phyloP scores from a whole-genome alignment of 73 alveolate species.

The Tetrahymena borealis region DNA sequence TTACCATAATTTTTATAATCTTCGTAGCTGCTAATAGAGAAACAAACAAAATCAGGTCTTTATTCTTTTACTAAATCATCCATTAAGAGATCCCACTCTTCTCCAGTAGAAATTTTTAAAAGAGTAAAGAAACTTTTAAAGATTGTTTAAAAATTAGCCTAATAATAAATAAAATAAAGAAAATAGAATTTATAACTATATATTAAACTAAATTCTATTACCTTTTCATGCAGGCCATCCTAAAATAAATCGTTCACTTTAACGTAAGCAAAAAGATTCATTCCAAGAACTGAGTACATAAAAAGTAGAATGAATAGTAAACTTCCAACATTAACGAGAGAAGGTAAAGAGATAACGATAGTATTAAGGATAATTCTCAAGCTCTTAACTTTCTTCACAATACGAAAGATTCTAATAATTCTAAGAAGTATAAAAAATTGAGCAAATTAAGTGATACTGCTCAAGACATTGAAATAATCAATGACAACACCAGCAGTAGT shows the following conservation, averaged over 20 bases:
- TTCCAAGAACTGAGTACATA: constrained; percentile 31
- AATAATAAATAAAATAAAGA: background rate
- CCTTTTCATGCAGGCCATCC: too few species aligned
- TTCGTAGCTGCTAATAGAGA: background rate
- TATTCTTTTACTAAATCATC: background rate
- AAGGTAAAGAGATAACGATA: constrained; percentile 39
- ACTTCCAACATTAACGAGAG: constrained; percentile 45
- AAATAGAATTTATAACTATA: too few species aligned
- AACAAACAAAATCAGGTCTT: constrained; percentile 8
- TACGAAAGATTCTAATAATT: constrained; percentile 43
- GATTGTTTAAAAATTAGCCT: background rate
- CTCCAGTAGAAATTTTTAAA: constrained; percentile 16
- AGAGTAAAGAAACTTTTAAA: background rate
- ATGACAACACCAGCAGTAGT: constrained; percentile 49
- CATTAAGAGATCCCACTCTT: constrained; percentile 11
- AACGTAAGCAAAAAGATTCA: constrained; percentile 2
- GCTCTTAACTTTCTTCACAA: constrained; percentile 33
- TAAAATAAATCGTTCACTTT: background rate
- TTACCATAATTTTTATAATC: constrained; percentile 8
- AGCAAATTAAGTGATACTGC: background rate
- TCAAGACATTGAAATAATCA: background rate
- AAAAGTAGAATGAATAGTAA: constrained; percentile 38
- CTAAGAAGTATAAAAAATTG: too few species aligned
- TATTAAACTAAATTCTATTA: too few species aligned
- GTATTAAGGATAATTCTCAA: constrained; percentile 49